A percentile compares a stretch with the other conserved stretches of the same genome.
Conservation (phyloP, 192 early-diverging fungal species). For the Backusella macrospora region DNA sequence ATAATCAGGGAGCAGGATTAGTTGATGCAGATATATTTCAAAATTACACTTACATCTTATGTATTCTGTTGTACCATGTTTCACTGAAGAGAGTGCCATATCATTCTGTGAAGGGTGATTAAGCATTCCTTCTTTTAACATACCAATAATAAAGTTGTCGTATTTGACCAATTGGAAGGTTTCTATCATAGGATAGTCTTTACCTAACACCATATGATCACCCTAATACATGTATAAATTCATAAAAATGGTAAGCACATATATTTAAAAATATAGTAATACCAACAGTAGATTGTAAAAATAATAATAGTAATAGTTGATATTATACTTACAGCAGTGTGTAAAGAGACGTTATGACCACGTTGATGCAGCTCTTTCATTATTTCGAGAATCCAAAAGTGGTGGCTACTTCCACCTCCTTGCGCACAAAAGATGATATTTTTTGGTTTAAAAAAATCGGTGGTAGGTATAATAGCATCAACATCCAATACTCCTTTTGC, state of each 20-base stretch:
- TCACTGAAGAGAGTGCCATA: constrained; percentile 3
- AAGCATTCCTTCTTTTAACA: background rate
- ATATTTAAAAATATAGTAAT: too few species aligned
- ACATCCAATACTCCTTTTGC: background rate
- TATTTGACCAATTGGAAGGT: background rate
- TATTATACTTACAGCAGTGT: constrained; percentile 11
- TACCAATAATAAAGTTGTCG: background rate
- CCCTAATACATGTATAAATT: background rate
- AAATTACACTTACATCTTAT: background rate
- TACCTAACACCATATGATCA: constrained; percentile 19
- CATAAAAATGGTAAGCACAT: too few species aligned
- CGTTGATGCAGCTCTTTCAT: constrained; percentile 19
- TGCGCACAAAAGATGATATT: background rate
- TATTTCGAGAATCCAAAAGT: constrained; percentile 33
- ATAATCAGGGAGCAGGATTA: background rate
- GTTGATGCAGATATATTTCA: background rate
- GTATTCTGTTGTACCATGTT: background rate
- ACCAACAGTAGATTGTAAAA: background rate
- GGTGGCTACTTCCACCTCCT: constrained; percentile 29
- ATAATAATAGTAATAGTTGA: background rate
- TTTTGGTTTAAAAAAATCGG: background rate
- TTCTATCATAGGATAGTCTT: constrained; percentile 25
- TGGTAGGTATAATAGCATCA: background rate
- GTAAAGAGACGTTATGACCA: constrained; percentile 31
- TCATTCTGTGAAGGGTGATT: background rate